These are phyloP conservation scores for Crataegus laevigata DNA, from an alignment of 306 rosid genomes.

Conservation along the genomic window DNA sequence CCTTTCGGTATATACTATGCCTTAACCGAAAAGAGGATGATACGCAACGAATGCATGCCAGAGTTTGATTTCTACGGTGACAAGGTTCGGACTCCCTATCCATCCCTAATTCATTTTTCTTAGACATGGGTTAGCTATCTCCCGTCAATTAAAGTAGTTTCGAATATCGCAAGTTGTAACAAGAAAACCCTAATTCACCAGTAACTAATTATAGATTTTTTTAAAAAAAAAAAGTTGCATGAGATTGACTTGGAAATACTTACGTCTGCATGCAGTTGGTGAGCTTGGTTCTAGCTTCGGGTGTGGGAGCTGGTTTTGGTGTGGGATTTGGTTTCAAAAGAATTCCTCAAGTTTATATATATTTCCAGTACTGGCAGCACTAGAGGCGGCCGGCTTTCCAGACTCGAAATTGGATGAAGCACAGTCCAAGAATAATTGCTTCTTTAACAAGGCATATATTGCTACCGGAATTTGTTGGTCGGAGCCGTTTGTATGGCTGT, in stretches of 20 bases:
- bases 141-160: no score
- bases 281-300: slow-evolving; percentile 35
- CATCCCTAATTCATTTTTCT: no score
- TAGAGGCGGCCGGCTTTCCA: not conserved
- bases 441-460: slow-evolving; percentile 16
- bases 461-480: slow-evolving; percentile 23
- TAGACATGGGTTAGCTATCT: no score
- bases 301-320: slow-evolving; percentile 44
- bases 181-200: not conserved
- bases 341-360: not conserved
- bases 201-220: not conserved
- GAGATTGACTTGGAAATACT: not conserved
- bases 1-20: slow-evolving; percentile 41
- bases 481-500: slow-evolving; percentile 27
- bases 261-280: slow-evolving; percentile 20
- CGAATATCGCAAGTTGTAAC: no score
- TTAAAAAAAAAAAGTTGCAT: not conserved
- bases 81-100: slow-evolving; percentile 14
- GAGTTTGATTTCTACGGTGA: slow-evolving; percentile 56
- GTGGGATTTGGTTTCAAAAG: slow-evolving; percentile 24
- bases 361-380: not conserved
- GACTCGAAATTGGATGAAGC: not conserved
- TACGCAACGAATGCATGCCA: slow-evolving; percentile 29
- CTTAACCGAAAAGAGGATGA: slow-evolving; percentile 26
- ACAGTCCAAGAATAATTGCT: slow-evolving; percentile 6